Evolutionary conservation across 805 yeast genomes (phyloP).

Genomic region (Isabelozyma gotoi): DNA sequence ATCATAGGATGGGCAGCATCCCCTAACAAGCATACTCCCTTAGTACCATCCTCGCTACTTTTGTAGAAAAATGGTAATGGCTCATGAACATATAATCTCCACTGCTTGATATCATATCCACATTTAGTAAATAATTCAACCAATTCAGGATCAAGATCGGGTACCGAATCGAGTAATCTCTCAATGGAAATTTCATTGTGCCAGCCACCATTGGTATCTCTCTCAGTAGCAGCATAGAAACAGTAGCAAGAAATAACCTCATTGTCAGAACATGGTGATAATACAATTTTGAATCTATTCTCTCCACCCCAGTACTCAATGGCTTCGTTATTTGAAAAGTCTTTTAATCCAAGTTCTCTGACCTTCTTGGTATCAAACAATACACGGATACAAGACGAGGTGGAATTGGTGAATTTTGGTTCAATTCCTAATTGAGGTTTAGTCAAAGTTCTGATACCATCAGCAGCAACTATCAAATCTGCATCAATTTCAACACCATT

Average conservation of each 20-base stretch:
- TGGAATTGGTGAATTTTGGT: conserved; percentile 13
- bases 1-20: conserved; percentile 25
- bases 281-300: conserved; percentile 19
- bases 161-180: conserved; percentile 14
- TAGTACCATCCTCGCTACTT: conserved; percentile 17
- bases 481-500: conserved; percentile 18
- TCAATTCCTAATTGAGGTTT: conserved; percentile 18
- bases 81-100: conserved; percentile 23
- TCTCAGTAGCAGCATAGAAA: conserved; percentile 17
- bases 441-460: conserved; percentile 24
- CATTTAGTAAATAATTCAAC: conserved; percentile 17
- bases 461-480: conserved; percentile 30
- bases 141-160: conserved; percentile 17
- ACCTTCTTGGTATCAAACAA: conserved; percentile 19
- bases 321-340: conserved; percentile 20
- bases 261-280: conserved; percentile 20
- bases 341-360: conserved; percentile 13
- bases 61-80: conserved; percentile 19
- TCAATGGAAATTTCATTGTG: conserved; percentile 17
- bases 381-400: conserved; percentile 22
- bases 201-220: conserved; percentile 18
- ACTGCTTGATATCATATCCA: conserved; percentile 24
- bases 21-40: conserved; percentile 13
- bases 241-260: conserved; percentile 23
- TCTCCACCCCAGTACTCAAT: conserved; percentile 24